Percentiles rank a stretch among this genome's conserved stretches.
Evolutionary conservation across 805 yeast species (phyloP).

Genomic region (Ogataea ganodermae): DNA sequence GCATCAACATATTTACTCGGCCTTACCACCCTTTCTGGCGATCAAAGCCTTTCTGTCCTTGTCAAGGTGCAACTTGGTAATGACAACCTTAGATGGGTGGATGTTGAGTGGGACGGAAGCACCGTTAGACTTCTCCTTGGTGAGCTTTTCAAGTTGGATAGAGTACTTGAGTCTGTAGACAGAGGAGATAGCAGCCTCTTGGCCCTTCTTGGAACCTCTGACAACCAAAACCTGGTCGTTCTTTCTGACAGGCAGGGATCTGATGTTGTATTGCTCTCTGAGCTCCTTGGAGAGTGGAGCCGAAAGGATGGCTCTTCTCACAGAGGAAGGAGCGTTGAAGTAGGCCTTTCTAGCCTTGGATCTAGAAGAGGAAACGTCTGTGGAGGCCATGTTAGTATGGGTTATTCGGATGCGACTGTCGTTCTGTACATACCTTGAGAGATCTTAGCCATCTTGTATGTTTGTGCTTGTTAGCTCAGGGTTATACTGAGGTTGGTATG

Average conservation of each 20-base stretch:
- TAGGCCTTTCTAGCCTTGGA: slow-evolving; percentile 99
- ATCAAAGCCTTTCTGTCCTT: slow-evolving; percentile 98
- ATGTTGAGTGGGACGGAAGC: slow-evolving; percentile 96
- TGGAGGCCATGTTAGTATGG: slow-evolving; percentile 6
- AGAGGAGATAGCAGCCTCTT: slow-evolving; percentile 96
- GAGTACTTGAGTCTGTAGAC: slow-evolving; percentile 99
- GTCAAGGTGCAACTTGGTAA: slow-evolving; percentile 97
- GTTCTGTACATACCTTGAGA: slow-evolving; percentile 35
- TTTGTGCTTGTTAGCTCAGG: slow-evolving; percentile 8
- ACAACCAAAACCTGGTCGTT: slow-evolving; percentile 94
- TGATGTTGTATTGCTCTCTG: slow-evolving; percentile 95
- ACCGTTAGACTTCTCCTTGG: slow-evolving; percentile 98
- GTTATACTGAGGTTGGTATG: slow-evolving; percentile 1
- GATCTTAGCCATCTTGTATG: slow-evolving; percentile 37
- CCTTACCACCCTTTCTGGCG: slow-evolving; percentile 96
- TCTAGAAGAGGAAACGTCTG: slow-evolving; percentile 99
- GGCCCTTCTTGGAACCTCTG: slow-evolving; percentile 99
- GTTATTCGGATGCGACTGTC: not conserved
- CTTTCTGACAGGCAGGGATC: slow-evolving; percentile 95
- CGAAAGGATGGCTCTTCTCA: slow-evolving; percentile 91
- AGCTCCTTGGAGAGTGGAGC: slow-evolving; percentile 99
- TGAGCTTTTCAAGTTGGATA: slow-evolving; percentile 94
- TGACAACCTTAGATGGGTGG: slow-evolving; percentile 98
- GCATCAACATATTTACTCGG: slow-evolving; percentile 60
- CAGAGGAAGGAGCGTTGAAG: slow-evolving; percentile 96